Conservation (phyloP, 23 red algal species). For the Pyropia yezoensis region DNA sequence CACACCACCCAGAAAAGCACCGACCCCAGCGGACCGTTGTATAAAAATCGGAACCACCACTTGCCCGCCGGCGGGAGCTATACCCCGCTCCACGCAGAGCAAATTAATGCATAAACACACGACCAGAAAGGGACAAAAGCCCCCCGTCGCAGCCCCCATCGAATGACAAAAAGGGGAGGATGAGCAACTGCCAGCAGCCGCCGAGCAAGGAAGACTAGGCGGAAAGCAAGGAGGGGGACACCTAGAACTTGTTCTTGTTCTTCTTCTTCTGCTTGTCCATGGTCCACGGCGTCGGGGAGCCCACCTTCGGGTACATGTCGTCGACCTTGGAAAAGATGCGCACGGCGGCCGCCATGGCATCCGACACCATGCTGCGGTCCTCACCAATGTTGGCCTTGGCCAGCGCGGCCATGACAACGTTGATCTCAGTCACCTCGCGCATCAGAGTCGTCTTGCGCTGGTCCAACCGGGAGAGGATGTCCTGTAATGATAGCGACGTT, state of each 20-base stretch:
- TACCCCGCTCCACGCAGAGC: too few species aligned
- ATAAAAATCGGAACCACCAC: too few species aligned
- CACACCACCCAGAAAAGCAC: too few species aligned
- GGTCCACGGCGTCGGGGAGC: constrained; percentile 28
- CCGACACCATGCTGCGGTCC: constrained; percentile 44
- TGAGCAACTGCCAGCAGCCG: too few species aligned
- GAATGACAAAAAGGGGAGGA: too few species aligned
- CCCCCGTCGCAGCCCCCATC: too few species aligned
- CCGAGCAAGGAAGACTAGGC: too few species aligned
- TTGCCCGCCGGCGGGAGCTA: too few species aligned
- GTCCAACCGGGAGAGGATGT: constrained; percentile 62
- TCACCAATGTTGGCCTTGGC: constrained; percentile 53
- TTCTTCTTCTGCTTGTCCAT: constrained; percentile 55
- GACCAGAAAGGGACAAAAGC: too few species aligned
- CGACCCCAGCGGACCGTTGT: too few species aligned
- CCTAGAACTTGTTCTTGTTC: constrained; percentile 9
- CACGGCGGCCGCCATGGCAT: constrained; percentile 59
- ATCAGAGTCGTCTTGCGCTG: constrained; percentile 34
- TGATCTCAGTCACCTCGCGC: constrained; percentile 45
- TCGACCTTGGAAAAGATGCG: constrained; percentile 56
- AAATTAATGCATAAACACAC: too few species aligned
- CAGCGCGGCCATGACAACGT: constrained; percentile 47
- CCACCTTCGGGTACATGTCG: constrained; percentile 49
- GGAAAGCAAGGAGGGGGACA: too few species aligned
- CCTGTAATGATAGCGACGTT: constrained; percentile 3